Conservation (phyloP, 805 yeast species). For the Candida succiphila region DNA sequence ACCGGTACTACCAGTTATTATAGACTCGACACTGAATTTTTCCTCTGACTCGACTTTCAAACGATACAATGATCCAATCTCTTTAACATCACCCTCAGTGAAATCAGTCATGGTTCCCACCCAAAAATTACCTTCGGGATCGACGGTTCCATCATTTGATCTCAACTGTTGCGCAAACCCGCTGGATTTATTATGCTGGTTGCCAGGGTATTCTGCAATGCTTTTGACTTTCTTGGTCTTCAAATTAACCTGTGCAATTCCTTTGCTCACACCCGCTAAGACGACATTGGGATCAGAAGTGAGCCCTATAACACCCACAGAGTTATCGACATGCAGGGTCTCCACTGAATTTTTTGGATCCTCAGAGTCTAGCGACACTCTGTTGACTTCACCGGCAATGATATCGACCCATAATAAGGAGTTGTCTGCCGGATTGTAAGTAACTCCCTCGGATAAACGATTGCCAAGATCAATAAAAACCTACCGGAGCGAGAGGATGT, state of each 20-base stretch:
- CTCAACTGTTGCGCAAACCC: conserved; percentile 32
- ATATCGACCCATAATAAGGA: conserved; percentile 42
- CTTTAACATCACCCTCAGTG: conserved; percentile 14
- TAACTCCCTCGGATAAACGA: conserved; percentile 56
- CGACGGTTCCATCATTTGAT: conserved; percentile 79
- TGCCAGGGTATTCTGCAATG: conserved; percentile 29
- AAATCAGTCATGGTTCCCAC: conserved; percentile 64
- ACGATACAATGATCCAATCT: conserved; percentile 47
- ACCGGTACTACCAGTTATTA: conserved; percentile 29
- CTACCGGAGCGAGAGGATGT: conserved; percentile 2
- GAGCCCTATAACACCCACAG: conserved; percentile 67
- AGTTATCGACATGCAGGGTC: conserved; percentile 26
- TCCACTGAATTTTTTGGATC: conserved; percentile 16
- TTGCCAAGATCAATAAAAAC: conserved; percentile 28
- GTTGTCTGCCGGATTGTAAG: conserved; percentile 47
- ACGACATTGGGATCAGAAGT: conserved; percentile 45
- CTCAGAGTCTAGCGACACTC: conserved; percentile 18
- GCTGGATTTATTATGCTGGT: conserved; percentile 18
- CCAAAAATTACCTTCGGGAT: conserved; percentile 68
- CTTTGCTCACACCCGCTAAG: conserved; percentile 53
- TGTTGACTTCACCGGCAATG: conserved; percentile 25
- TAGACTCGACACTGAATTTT: conserved; percentile 4
- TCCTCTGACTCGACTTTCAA: conserved; percentile 23
- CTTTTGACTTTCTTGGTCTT: conserved; percentile 25
- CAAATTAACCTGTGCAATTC: conserved; percentile 49